phyloP scores from a whole-genome alignment of 805 yeast genomes.

The Kodamaea hsintzibuensis region DNA sequence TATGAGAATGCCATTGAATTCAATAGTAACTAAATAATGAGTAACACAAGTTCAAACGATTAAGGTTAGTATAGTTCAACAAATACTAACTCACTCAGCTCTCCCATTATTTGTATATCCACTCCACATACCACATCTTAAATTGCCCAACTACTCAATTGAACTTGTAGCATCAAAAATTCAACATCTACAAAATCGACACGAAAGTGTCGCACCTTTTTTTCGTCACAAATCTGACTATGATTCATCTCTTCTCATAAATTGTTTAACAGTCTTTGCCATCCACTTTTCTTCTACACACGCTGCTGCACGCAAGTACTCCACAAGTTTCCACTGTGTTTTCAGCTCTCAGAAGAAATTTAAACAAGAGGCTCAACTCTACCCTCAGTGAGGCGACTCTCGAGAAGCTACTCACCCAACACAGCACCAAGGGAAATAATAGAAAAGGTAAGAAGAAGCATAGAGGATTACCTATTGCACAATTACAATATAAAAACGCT shows the following conservation, averaged over 20 bases:
- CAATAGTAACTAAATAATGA: no score
- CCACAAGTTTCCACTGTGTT: background rate
- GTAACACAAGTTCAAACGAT: no score
- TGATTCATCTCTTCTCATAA: background rate
- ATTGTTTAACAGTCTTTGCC: background rate
- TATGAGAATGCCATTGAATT: no score
- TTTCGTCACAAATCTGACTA: background rate
- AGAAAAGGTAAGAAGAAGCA: background rate
- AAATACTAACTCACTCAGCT: no score
- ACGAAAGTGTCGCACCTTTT: background rate
- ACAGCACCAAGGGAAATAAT: background rate
- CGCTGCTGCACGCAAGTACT: constrained; percentile 1
- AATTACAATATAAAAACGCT: background rate
- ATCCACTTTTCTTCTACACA: background rate
- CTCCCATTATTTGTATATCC: no score
- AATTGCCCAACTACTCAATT: no score
- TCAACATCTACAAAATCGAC: background rate
- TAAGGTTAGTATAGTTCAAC: no score
- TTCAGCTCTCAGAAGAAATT: background rate
- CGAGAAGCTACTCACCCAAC: background rate
- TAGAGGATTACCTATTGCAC: background rate
- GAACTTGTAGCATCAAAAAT: no score
- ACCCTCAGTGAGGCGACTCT: constrained; percentile 5
- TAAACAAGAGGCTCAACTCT: constrained; percentile 3
- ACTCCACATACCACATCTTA: no score